Percentiles rank a stretch among this genome's conserved stretches.
Conservation (phyloP, 495 filamentous ascomycete species). For the Penicillium mononematosum region DNA sequence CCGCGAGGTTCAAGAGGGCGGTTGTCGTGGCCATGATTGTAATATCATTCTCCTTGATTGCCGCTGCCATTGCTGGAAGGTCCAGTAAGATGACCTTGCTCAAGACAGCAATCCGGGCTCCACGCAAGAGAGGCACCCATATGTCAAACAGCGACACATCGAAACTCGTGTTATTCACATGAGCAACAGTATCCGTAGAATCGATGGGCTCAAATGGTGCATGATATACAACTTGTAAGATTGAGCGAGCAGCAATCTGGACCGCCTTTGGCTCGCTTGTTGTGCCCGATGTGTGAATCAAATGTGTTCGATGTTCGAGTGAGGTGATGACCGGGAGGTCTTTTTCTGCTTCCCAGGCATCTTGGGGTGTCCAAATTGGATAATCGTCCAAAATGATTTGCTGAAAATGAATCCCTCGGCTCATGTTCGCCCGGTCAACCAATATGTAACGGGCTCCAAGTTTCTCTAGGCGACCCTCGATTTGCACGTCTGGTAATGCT, state of each 20-base stretch:
- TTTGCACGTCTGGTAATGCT: too few species aligned
- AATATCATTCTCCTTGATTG: not conserved
- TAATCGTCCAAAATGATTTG: too few species aligned
- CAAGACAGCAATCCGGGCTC: constrained; percentile 20
- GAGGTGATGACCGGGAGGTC: not conserved
- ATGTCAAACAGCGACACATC: constrained; percentile 31
- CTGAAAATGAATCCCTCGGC: too few species aligned
- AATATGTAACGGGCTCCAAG: too few species aligned
- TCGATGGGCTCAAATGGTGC: constrained; percentile 17
- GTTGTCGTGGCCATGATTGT: constrained; percentile 14
- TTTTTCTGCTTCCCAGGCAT: too few species aligned
- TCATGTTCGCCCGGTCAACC: too few species aligned
- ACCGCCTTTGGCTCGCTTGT: constrained; percentile 26
- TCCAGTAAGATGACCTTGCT: constrained; percentile 12
- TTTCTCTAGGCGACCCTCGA: too few species aligned
- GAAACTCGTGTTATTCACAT: constrained; percentile 28
- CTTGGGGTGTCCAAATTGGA: too few species aligned
- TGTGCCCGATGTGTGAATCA: constrained; percentile 29
- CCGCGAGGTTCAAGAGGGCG: constrained; percentile 5
- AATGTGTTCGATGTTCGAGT: constrained; percentile 20
- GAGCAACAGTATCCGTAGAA: constrained; percentile 16
- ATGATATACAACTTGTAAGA: constrained; percentile 23
- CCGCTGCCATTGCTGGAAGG: not conserved
- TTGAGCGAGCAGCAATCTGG: constrained; percentile 19
- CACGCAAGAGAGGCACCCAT: constrained; percentile 23